phyloP scores from a whole-genome alignment of 2,329 filamentous ascomycete species.

The Lasiodiplodia sp. region DNA sequence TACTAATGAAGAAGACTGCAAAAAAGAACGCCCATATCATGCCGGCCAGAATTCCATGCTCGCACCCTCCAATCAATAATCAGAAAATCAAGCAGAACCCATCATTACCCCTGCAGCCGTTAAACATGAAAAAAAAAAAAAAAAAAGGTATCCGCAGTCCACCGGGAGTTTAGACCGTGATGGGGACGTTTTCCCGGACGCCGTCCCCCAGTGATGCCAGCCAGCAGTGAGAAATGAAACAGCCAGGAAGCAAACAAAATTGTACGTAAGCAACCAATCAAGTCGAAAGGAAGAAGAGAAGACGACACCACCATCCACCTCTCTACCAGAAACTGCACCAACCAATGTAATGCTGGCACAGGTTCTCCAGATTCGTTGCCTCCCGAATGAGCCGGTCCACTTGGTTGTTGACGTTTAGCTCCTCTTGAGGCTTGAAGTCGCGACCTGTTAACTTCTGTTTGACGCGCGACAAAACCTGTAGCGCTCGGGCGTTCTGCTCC shows the following conservation, averaged over 20 bases:
- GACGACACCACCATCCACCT: not conserved
- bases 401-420: constrained; percentile 84
- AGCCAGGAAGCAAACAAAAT: not conserved
- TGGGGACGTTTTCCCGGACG: not conserved
- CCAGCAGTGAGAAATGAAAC: not conserved
- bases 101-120: not conserved
- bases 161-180: not conserved
- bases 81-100: not conserved
- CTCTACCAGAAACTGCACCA: constrained; percentile 98
- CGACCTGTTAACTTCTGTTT: constrained; percentile 94
- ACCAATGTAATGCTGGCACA: constrained; percentile 98
- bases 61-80: not conserved
- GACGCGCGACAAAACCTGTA: constrained; percentile 90
- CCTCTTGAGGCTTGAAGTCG: constrained; percentile 87
- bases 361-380: constrained; percentile 94
- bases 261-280: not conserved
- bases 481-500: constrained; percentile 88
- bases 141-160: not conserved
- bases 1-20: not conserved
- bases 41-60: constrained; percentile 1
- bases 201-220: constrained; percentile 4
- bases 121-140: not conserved
- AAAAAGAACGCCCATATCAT: constrained; percentile 24
- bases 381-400: constrained; percentile 95
- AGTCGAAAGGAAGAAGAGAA: not conserved